phyloP scores from a whole-genome alignment of 352 stramenopile species.

The Globisporangium radiosum region DNA sequence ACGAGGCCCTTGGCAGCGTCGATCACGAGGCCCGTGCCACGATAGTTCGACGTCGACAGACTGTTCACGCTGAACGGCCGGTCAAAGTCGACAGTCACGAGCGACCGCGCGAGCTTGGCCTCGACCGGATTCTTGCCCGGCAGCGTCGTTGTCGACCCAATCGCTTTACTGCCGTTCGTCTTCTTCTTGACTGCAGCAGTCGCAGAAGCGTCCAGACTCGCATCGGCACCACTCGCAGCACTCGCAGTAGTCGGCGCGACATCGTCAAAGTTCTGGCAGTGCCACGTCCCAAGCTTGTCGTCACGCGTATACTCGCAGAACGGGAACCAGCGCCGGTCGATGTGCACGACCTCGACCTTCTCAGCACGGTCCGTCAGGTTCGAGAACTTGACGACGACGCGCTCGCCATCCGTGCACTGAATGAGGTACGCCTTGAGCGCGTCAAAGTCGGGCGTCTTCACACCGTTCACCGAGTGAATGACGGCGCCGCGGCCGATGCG shows the following conservation, averaged over 20 bases:
- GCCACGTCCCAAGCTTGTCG: constrained; percentile 73
- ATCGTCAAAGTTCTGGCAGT: constrained; percentile 55
- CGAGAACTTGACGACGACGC: constrained; percentile 82
- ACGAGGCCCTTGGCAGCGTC: constrained; percentile 84
- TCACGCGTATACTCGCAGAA: constrained; percentile 80
- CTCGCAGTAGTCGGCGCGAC: not conserved
- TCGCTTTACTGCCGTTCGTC: constrained; percentile 22
- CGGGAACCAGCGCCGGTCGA: constrained; percentile 90
- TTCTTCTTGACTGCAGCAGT: constrained; percentile 6
- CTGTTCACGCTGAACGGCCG: constrained; percentile 83
- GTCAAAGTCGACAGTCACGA: constrained; percentile 84
- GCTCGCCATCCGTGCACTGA: constrained; percentile 69
- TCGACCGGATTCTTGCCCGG: constrained; percentile 79
- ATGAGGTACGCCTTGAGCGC: constrained; percentile 74
- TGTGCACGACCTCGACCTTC: constrained; percentile 80
- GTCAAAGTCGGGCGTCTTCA: constrained; percentile 80
- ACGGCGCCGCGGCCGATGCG: constrained; percentile 78
- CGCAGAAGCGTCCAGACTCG: constrained; percentile 1
- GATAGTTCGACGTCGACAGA: constrained; percentile 80
- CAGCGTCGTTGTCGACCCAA: constrained; percentile 75
- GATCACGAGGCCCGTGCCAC: constrained; percentile 84
- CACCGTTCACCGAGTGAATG: constrained; percentile 84
- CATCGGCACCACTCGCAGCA: not conserved
- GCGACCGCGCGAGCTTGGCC: constrained; percentile 73
- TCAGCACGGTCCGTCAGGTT: constrained; percentile 70